Evolutionary conservation across 805 yeast genomes (phyloP), one percentile per base, ranked within the genome.

Genomic region (Candida suzukii): DNA sequence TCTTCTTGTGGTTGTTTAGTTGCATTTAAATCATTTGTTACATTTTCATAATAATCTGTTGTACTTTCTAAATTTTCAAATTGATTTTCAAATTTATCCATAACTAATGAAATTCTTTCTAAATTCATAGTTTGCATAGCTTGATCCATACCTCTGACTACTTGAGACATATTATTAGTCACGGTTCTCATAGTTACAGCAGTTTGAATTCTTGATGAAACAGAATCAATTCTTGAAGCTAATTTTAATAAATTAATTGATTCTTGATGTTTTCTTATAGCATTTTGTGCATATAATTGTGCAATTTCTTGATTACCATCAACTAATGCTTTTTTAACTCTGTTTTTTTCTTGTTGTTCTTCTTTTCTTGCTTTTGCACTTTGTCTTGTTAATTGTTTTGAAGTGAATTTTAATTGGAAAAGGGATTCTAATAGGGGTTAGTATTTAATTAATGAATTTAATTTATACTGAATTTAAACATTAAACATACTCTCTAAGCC

Each of bases 151-250:
- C 97, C 97, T 56, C 73, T 79, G 43, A 95, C 93, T 12, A 91
- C 98, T 38, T 76, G 80, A 9, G 93, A 77, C 98, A 93, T 93
- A 52, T 88, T 90, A 2, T 90, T 88, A 0, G 96, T 87, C 11
- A 93, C 96, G 38, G 86, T 79, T 49, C 96, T 74, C 99, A 93
- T 93, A 0, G 98, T 91, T 7, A 93, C 97, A 0, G 99, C 99
- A 0, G 99, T 93, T 54, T 91, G 97, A 2, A 93, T 95, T 44
- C 99, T 67, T 4, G 95, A 83, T 0, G 98, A 95, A 20, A 93
- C 99, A 0, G 98, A 91, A 63, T 93, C 99, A 18, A 93, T 86
- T 43, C 97, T 67, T 0, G 96, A 86, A 0, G 96, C 83, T 43
- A 93, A 68, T 49, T 91, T 72, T 40, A 93, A 66, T 41, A 93